A percentile compares a stretch with the other conserved stretches of the same genome.
phyloP scores from a whole-genome alignment of 192 early-diverging fungal species.

The Coemansia sp. region DNA sequence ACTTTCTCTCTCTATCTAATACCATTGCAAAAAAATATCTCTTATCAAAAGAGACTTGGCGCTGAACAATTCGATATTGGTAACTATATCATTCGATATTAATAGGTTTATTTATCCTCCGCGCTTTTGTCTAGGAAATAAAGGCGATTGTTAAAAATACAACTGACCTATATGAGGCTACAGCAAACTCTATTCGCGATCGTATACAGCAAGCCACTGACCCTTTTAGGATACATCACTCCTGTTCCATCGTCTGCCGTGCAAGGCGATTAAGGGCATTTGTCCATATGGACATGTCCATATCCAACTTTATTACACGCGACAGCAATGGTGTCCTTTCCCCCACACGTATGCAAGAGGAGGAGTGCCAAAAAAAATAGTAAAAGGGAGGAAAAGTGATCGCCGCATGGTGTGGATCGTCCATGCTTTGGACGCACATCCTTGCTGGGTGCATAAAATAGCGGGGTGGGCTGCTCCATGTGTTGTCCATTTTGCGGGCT shows the following conservation, averaged over 20 bases:
- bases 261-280: not conserved
- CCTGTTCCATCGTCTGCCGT: not conserved
- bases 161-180: not conserved
- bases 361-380: not conserved
- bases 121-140: not conserved
- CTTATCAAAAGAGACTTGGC: not conserved
- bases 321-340: not conserved
- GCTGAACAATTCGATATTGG: not conserved
- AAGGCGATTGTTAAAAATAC: not conserved
- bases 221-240: not conserved
- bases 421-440: conserved; percentile 11
- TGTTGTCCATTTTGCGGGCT: not conserved
- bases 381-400: not conserved
- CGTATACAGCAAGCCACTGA: not conserved
- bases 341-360: not conserved
- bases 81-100: not conserved
- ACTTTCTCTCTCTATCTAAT: not conserved
- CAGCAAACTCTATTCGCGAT: not conserved
- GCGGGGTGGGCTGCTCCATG: not conserved
- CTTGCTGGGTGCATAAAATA: not conserved
- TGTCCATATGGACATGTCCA: not conserved
- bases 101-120: not conserved
- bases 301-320: not conserved
- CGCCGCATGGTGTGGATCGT: not conserved
- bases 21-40: not conserved